These are phyloP conservation scores for Pseudoturritis turrita DNA, from an alignment of 345 rosid species.

Conservation along the genomic window DNA sequence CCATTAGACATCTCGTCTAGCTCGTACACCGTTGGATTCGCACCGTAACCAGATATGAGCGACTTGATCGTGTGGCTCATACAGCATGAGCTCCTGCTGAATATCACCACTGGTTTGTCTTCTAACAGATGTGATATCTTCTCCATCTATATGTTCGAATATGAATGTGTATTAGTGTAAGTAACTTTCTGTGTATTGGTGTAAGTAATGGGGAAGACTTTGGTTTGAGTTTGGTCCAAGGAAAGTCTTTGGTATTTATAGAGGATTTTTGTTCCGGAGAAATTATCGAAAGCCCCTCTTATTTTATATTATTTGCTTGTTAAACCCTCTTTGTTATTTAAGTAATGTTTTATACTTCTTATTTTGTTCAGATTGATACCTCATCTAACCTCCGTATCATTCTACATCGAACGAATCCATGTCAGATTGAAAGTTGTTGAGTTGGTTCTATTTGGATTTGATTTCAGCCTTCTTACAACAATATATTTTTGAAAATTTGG, in stretches of 20 bases:
- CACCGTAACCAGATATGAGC: slow-evolving; percentile 33
- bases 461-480: neutral
- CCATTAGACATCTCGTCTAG: slow-evolving; percentile 44
- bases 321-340: neutral
- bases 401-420: too few relatives aligned
- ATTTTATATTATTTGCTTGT: neutral
- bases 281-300: neutral
- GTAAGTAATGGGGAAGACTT: neutral
- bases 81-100: slow-evolving; percentile 58
- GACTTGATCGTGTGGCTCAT: slow-evolving; percentile 54
- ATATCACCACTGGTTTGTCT: slow-evolving; percentile 78
- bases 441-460: neutral
- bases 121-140: slow-evolving; percentile 44
- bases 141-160: slow-evolving; percentile 39
- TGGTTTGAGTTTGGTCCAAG: slow-evolving; percentile 18
- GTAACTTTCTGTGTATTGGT: neutral
- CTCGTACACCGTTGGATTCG: slow-evolving; percentile 30
- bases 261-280: neutral
- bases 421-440: too few relatives aligned
- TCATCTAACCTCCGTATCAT: neutral
- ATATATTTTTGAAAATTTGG: neutral
- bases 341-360: neutral
- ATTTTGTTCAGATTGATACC: neutral
- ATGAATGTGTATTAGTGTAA: neutral
- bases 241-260: slow-evolving; percentile 21